Evolutionary conservation across 176 grass and related monocot species (phyloP), one percentile per base, ranked within the genome.

Genomic region (Lolium multiflorum): DNA sequence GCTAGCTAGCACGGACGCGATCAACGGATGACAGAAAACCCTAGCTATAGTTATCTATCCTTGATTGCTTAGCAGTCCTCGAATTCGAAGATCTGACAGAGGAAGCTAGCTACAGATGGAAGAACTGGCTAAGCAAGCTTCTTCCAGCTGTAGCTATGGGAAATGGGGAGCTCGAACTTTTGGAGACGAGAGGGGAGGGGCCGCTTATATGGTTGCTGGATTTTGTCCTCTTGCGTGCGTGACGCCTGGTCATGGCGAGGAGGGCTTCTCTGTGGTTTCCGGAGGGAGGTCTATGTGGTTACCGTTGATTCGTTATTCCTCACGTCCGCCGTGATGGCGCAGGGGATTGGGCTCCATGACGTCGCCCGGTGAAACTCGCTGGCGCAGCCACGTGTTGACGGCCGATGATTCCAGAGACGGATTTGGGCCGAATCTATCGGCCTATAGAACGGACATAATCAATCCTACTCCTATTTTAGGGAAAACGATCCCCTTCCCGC

Each of bases 111-210:
- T 58, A 63, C 21, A 18, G 43, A 7, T 4, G 3, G 28, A 82
- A 0, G 24, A 37, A 28, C 1, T 50, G 14, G 16, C 44, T 20
- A 72, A 2, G 0, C 0, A 31, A 60, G 20, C 64, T 79, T 31
- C 28, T 31, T 83, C 63, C 63, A 66, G 63, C 63, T 66, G 48
- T 48, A 62, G 77, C 18, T 44, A 59, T 39, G 65, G 55, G 83
- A 78, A 89, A 87, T 25, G 80, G 22, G 24, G 43, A 61, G 37
- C 80, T 88, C 61, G 88, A 95, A 94, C 89, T 98, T 87, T 98
- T 82, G 49, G 79, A 84, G 56, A 85, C 89, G 62, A 88, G 74
- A 87, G 91, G 80, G 63, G 28, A 80, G 59, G 82, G 56, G 55
- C 22, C 57, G 78, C 81, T 95, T 98, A 89, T 95, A 98, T 86